Evolutionary conservation across 2,329 filamentous ascomycete genomes (phyloP), one percentile per base, ranked within the genome.

Genomic region (Sporothrix pallida): DNA sequence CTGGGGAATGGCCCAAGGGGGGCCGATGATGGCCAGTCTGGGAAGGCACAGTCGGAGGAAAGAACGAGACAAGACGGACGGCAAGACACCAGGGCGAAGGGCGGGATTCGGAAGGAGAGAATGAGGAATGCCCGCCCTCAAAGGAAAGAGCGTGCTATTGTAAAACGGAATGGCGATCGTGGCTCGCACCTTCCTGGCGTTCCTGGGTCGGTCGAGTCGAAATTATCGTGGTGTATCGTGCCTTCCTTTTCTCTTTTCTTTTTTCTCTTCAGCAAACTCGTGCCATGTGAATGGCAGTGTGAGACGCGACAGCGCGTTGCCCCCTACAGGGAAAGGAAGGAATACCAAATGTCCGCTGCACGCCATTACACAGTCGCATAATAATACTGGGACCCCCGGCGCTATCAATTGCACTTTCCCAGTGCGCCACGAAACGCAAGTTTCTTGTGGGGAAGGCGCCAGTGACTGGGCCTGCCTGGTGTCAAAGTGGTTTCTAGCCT

Each of bases 141-240:
- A 48, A 48, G 12, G 20, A 48, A 42, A 65, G 42, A 48, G 62
- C 62, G 62, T 67, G 62, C 62, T 67, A 20, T 13, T 58, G 42
- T 23, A 48, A 67, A 48, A 15, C n/a, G 50, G 44, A 72, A 46
- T 54, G 60, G 42, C 46, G 48, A 42, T 68, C 52, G 58, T 23
- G 23, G 20, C 46, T 68, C 62, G 71, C 46, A 68, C 71, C 62
- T 72, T 50, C 71, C 71, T 48, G 42, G 20, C 60, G 20, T 68
- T 68, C 62, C 65, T 68, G 62, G 46, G 60, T 26, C 42, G 62
- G 42, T 69, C 62, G 44, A 72, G 50, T 72, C 62, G 71, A 31
- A 72, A 48, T 48, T 8, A 15, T 67, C 17, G 6, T 48, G 42
- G n/a, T 67, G 62, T 65, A 20, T 68, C 71, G 71, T 68, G 54